Evolutionary conservation across 306 rosid genomes (phyloP).

Genomic region (Oemleria cerasiformis): DNA sequence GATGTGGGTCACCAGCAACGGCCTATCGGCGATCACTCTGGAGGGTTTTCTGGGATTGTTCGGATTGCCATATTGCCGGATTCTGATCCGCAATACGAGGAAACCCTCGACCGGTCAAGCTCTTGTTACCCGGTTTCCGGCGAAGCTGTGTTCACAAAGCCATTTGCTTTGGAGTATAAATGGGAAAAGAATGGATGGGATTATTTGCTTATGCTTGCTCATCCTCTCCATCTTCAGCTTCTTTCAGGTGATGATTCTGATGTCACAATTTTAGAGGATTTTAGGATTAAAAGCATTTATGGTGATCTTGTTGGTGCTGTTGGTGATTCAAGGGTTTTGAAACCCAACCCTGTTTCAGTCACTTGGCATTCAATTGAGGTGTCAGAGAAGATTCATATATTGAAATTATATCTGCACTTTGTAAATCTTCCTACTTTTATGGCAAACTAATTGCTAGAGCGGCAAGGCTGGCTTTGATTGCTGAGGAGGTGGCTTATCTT

Average conservation of each 20-base stretch:
- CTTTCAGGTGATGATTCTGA: constrained; percentile 29
- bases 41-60: constrained; percentile 57
- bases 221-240: constrained; percentile 75
- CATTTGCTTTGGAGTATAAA: constrained; percentile 57
- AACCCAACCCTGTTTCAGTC: constrained; percentile 51
- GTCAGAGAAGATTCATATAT: constrained; percentile 35
- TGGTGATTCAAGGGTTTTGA: constrained; percentile 67
- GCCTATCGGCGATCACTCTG: constrained; percentile 49
- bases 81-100: constrained; percentile 27
- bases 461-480: constrained; percentile 83
- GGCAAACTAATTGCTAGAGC: constrained; percentile 84
- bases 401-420: constrained; percentile 56
- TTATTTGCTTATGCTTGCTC: constrained; percentile 71
- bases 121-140: constrained; percentile 81
- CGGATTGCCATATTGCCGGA: constrained; percentile 62
- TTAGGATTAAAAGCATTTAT: constrained; percentile 73
- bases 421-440: constrained; percentile 46
- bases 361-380: constrained; percentile 81
- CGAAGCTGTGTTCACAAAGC: constrained; percentile 46
- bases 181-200: constrained; percentile 80
- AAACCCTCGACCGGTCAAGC: constrained; percentile 53
- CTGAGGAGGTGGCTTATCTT: constrained; percentile 59
- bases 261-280: constrained; percentile 44
- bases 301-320: constrained; percentile 88
- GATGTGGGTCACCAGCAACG: constrained; percentile 60